Percentiles rank a stretch among this genome's conserved stretches.
Evolutionary conservation across 106 monocot genomes (phyloP).

Genomic region (Dioscorea alata): DNA sequence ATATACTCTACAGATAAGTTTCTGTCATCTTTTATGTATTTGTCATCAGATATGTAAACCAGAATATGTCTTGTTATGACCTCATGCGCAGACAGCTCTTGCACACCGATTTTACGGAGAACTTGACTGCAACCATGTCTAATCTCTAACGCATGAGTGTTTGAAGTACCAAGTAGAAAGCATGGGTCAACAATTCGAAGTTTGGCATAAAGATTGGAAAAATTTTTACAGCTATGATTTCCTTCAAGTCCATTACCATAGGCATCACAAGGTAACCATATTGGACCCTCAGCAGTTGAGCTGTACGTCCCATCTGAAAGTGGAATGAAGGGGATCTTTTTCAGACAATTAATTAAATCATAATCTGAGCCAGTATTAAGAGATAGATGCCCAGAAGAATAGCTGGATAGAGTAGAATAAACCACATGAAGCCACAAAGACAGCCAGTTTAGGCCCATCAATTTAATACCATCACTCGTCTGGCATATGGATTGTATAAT

Average conservation of each 20-base stretch:
- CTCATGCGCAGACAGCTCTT: constrained; percentile 76
- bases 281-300: constrained; percentile 69
- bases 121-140: constrained; percentile 34
- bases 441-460: constrained; percentile 72
- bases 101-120: constrained; percentile 71
- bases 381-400: constrained; percentile 29
- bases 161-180: constrained; percentile 34
- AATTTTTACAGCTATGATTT: constrained; percentile 34
- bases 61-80: constrained; percentile 74
- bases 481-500: constrained; percentile 53
- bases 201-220: constrained; percentile 60
- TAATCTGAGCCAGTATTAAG: constrained; percentile 35
- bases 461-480: constrained; percentile 27
- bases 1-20: constrained; percentile 74
- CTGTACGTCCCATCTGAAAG: constrained; percentile 79
- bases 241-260: constrained; percentile 31
- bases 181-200: constrained; percentile 55
- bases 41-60: constrained; percentile 25
- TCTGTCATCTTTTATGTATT: constrained; percentile 17
- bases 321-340: constrained; percentile 70
- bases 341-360: constrained; percentile 53
- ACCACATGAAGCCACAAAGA: constrained; percentile 63
- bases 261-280: constrained; percentile 89
- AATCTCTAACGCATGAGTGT: constrained; percentile 33
- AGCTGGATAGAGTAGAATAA: constrained; percentile 22